Evolutionary conservation across 352 stramenopile genomes (phyloP).

Genomic region (Phytophthora citricola): DNA sequence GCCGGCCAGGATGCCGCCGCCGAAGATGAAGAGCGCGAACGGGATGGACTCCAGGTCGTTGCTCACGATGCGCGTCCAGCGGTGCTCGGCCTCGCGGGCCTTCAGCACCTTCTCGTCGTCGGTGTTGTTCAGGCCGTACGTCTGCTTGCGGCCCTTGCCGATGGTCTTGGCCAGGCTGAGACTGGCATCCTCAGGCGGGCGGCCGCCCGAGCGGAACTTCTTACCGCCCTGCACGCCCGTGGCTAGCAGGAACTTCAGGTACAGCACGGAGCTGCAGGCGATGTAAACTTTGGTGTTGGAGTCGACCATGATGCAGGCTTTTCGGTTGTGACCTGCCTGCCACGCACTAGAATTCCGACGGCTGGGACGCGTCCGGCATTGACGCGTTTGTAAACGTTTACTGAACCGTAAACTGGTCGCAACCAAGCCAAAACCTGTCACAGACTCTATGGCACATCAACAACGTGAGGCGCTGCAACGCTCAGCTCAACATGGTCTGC

Average conservation of each 20-base stretch:
- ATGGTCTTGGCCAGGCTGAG: slow-evolving; percentile 45
- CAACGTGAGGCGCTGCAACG: not conserved
- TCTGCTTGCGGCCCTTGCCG: slow-evolving; percentile 32
- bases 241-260: slow-evolving; percentile 70
- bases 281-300: slow-evolving; percentile 58
- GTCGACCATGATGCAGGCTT: slow-evolving; percentile 17
- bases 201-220: slow-evolving; percentile 57
- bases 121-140: slow-evolving; percentile 36
- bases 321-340: slow-evolving; percentile 17
- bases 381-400: slow-evolving; percentile 12
- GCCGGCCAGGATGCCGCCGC: slow-evolving; percentile 42
- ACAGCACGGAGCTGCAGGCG: slow-evolving; percentile 66
- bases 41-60: slow-evolving; percentile 73
- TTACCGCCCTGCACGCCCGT: slow-evolving; percentile 56
- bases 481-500: not conserved
- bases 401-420: slow-evolving; percentile 6
- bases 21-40: slow-evolving; percentile 59
- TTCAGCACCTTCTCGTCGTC: slow-evolving; percentile 44
- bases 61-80: slow-evolving; percentile 57
- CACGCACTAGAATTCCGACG: slow-evolving; percentile 17
- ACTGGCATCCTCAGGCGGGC: slow-evolving; percentile 56
- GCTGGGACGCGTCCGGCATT: slow-evolving; percentile 2
- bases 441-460: slow-evolving; percentile 16
- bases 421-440: not conserved
- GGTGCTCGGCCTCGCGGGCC: slow-evolving; percentile 42